Evolutionary conservation across 2,329 filamentous ascomycete genomes (phyloP).

Genomic region (Neofusicoccum cordaticola): DNA sequence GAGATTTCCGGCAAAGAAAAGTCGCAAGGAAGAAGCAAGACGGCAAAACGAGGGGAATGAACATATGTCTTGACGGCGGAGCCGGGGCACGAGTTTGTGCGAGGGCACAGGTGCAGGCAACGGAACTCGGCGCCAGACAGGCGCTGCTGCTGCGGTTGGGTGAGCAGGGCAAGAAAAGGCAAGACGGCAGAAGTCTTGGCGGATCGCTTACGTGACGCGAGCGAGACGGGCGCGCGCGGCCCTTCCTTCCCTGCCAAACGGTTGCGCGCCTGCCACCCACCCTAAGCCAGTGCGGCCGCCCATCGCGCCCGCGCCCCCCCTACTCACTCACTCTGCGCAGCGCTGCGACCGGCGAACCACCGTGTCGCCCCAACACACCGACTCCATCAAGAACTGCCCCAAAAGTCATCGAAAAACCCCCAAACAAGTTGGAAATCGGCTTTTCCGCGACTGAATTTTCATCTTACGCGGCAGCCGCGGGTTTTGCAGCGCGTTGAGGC

Average conservation of each 20-base stretch:
- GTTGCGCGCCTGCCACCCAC: neutral
- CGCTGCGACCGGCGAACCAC: conserved; percentile 15
- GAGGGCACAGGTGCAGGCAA: too few relatives aligned
- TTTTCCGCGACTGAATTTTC: conserved; percentile 6
- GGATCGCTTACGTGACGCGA: conserved; percentile 10
- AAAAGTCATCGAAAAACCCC: conserved; percentile 16
- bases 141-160: too few relatives aligned
- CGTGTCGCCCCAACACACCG: conserved; percentile 10
- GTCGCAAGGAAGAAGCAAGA: neutral
- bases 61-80: neutral
- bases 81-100: too few relatives aligned
- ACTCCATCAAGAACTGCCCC: conserved; percentile 16
- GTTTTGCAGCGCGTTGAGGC: conserved; percentile 14
- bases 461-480: neutral
- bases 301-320: conserved; percentile 1
- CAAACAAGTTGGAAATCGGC: neutral
- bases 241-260: conserved; percentile 1
- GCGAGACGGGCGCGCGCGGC: neutral
- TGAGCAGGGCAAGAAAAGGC: neutral
- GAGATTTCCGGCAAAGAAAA: neutral
- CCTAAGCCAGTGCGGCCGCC: conserved; percentile 1
- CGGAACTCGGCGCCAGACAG: too few relatives aligned
- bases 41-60: neutral
- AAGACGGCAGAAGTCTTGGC: neutral
- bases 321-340: conserved; percentile 7